Percentiles rank a stretch among this genome's conserved stretches.
These are phyloP conservation scores for Vanderwaltozyma verrucispora DNA, from an alignment of 805 yeast species.

Conservation along the genomic window DNA sequence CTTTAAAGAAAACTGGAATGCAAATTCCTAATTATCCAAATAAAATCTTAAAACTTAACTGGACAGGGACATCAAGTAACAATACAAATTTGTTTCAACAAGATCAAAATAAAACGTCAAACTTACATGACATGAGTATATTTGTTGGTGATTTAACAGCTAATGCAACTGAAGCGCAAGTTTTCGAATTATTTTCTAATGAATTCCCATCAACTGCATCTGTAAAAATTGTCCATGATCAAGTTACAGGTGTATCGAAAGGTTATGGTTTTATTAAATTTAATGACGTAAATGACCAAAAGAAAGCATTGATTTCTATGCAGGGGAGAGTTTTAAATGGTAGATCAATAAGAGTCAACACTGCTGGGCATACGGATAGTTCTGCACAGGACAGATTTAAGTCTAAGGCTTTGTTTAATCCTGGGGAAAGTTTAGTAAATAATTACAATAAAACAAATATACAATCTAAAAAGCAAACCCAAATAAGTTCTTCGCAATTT, in stretches of 20 bases:
- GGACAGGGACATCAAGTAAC: conserved; percentile 33
- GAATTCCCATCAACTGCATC: conserved; percentile 65
- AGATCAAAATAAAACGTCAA: no score
- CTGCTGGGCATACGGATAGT: conserved; percentile 31
- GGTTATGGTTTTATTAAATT: conserved; percentile 92
- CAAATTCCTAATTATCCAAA: conserved; percentile 50
- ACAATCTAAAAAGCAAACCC: no score
- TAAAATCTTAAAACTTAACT: conserved; percentile 57
- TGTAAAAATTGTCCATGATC: conserved; percentile 73
- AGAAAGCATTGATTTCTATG: conserved; percentile 68
- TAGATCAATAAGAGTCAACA: conserved; percentile 67
- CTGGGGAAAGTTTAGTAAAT: background rate
- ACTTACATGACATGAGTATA: conserved; percentile 33
- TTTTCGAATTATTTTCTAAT: conserved; percentile 56
- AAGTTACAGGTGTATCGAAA: conserved; percentile 54
- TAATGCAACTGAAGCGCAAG: conserved; percentile 55
- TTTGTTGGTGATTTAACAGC: conserved; percentile 81
- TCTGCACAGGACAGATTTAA: background rate
- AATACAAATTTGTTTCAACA: background rate
- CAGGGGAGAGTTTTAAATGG: conserved; percentile 65
- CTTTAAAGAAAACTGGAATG: conserved; percentile 57
- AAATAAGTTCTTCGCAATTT: conserved; percentile 7
- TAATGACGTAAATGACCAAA: conserved; percentile 51
- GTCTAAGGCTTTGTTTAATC: no score
- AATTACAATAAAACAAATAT: background rate